Percentiles rank a stretch among this genome's conserved stretches.
Evolutionary conservation across 257 asterid genomes (phyloP).

Genomic region (Ilex aquifolium): DNA sequence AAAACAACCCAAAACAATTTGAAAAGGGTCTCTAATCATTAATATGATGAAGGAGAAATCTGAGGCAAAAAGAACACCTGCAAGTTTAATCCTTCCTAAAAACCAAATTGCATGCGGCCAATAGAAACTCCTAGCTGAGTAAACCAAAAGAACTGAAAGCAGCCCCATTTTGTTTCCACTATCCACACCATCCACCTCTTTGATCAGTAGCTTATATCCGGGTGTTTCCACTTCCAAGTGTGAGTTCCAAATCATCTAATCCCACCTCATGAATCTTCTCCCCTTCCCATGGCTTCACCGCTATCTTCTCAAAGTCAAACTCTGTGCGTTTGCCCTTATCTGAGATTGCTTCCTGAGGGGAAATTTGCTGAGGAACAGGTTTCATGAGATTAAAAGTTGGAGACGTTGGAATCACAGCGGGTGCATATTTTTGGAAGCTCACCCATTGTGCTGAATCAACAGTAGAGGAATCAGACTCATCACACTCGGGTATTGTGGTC

Average conservation of each 20-base stretch:
- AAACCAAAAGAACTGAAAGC: background rate
- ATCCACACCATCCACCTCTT: background rate
- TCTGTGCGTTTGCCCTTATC: slow-evolving; percentile 76
- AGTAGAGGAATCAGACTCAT: slow-evolving; percentile 84
- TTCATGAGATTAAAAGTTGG: slow-evolving; percentile 88
- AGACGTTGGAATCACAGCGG: slow-evolving; percentile 53
- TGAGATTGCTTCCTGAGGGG: slow-evolving; percentile 30
- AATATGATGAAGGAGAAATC: slow-evolving; percentile 1
- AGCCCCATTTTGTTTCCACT: background rate
- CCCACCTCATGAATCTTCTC: slow-evolving; percentile 94
- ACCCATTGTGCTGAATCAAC: slow-evolving; percentile 91
- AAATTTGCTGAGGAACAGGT: slow-evolving; percentile 33
- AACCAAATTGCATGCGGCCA: slow-evolving; percentile 7
- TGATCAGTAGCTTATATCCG: slow-evolving; percentile 14
- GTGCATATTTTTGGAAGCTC: slow-evolving; percentile 63
- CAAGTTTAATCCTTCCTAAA: slow-evolving; percentile 10
- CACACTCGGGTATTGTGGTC: slow-evolving; percentile 91
- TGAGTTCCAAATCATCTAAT: slow-evolving; percentile 88
- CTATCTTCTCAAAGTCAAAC: slow-evolving; percentile 55
- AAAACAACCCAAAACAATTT: slow-evolving; percentile 25
- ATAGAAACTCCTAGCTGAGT: no score
- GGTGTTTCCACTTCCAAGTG: slow-evolving; percentile 53
- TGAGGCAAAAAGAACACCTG: slow-evolving; percentile 3
- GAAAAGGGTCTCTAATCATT: slow-evolving; percentile 9
- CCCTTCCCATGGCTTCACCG: slow-evolving; percentile 98